phyloP scores from a whole-genome alignment of 2,329 filamentous ascomycete species.

The Paraphaeosphaeria sporulosa region DNA sequence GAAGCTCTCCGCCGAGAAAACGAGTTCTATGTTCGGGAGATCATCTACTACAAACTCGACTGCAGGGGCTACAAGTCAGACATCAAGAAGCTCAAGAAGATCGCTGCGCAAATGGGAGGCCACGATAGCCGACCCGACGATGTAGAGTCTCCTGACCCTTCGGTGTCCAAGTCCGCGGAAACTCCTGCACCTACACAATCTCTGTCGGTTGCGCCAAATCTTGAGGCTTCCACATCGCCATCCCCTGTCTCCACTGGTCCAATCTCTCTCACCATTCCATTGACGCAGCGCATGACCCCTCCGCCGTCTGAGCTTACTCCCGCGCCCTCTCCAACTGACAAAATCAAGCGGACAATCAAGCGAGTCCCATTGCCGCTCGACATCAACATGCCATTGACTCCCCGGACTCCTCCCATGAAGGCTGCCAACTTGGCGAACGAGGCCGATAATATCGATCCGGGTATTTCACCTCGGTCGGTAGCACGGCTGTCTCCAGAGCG shows the following conservation, averaged over 20 bases:
- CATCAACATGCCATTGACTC: constrained; percentile 22
- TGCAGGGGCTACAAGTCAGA: constrained; percentile 55
- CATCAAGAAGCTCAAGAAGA: constrained; percentile 45
- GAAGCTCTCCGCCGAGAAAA: constrained; percentile 49
- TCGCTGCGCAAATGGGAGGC: constrained; percentile 32
- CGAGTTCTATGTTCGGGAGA: constrained; percentile 55
- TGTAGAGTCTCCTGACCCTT: constrained; percentile 39
- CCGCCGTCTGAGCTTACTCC: constrained; percentile 19
- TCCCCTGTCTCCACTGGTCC: constrained; percentile 28
- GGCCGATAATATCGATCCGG: constrained; percentile 29
- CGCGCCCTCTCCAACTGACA: constrained; percentile 16
- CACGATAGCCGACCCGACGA: constrained; percentile 35
- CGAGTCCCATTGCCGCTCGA: constrained; percentile 17
- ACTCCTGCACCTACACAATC: constrained; percentile 33
- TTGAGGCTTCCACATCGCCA: constrained; percentile 27
- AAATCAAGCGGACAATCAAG: constrained; percentile 15
- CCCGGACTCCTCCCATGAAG: constrained; percentile 27
- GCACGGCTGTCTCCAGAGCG: constrained; percentile 29
- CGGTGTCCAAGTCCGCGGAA: constrained; percentile 28
- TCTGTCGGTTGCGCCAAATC: constrained; percentile 25
- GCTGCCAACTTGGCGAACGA: constrained; percentile 22
- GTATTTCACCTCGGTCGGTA: constrained; percentile 33
- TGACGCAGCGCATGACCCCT: constrained; percentile 24
- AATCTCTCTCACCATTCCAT: constrained; percentile 19
- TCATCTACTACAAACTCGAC: constrained; percentile 59